Conservation (phyloP, 2,329 filamentous ascomycete species). For the Sphaerulina populicola region DNA sequence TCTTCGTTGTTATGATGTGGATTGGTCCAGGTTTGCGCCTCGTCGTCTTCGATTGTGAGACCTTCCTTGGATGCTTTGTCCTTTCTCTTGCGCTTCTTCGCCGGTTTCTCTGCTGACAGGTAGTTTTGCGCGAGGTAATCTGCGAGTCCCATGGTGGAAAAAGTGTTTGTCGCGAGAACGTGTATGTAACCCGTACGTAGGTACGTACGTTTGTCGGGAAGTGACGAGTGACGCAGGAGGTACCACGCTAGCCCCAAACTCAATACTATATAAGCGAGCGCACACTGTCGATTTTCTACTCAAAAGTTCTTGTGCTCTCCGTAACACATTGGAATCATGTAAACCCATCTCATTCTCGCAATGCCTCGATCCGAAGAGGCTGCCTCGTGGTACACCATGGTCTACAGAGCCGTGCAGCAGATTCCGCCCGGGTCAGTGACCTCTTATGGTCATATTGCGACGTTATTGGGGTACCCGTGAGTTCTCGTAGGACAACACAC, state of each 20-base stretch:
- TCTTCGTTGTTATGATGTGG: constrained; percentile 42
- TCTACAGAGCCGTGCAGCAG: constrained; percentile 77
- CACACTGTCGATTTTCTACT: not conserved
- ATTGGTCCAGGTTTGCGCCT: constrained; percentile 47
- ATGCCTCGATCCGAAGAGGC: constrained; percentile 71
- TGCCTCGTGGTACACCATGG: constrained; percentile 62
- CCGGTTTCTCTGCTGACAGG: constrained; percentile 58
- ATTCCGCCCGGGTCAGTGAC: constrained; percentile 78
- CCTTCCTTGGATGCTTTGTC: constrained; percentile 36
- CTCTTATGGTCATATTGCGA: constrained; percentile 74
- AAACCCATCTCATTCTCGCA: constrained; percentile 1
- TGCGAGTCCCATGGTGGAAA: constrained; percentile 54
- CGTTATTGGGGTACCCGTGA: constrained; percentile 61
- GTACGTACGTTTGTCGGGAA: not conserved
- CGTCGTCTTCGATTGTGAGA: constrained; percentile 46
- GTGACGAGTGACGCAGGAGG: constrained; percentile 1
- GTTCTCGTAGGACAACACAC: constrained; percentile 5
- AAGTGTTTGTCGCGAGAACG: not conserved
- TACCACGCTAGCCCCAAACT: not conserved
- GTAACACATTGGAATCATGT: constrained; percentile 11
- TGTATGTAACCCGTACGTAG: not conserved
- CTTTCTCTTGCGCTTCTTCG: constrained; percentile 48
- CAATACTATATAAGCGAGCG: not conserved
- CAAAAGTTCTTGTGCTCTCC: not conserved
- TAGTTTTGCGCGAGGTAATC: constrained; percentile 89